Percentiles rank a stretch among this genome's conserved stretches.
These are phyloP conservation scores for Diospyros kaki DNA, from an alignment of 148 eudicot genomes.

Conservation along the genomic window DNA sequence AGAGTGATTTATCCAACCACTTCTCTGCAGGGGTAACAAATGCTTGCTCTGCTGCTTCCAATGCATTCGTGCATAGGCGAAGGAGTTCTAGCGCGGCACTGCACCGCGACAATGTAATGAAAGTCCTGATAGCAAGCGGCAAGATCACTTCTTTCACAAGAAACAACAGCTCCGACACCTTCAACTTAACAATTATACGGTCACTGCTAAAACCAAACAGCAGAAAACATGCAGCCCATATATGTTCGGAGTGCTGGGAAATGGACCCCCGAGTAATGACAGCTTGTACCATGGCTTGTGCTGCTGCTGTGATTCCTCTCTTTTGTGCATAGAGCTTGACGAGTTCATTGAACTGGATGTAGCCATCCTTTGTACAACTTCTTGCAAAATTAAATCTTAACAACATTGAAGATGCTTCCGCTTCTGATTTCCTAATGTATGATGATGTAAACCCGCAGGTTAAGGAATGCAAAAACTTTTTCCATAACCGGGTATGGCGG, in stretches of 20 bases:
- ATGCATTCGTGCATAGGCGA: slow-evolving; percentile 72
- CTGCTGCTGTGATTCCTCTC: slow-evolving; percentile 62
- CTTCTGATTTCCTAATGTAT: slow-evolving; percentile 65
- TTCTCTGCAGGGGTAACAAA: slow-evolving; percentile 82
- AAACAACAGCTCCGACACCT: slow-evolving; percentile 58
- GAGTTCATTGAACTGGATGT: slow-evolving; percentile 59
- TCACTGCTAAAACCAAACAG: slow-evolving; percentile 78
- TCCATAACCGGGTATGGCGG: slow-evolving; percentile 53
- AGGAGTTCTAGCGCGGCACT: slow-evolving; percentile 82
- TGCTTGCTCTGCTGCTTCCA: slow-evolving; percentile 86
- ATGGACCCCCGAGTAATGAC: slow-evolving; percentile 50
- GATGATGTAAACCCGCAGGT: slow-evolving; percentile 71
- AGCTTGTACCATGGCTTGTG: slow-evolving; percentile 75
- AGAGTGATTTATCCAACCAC: slow-evolving; percentile 80
- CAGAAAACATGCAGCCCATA: slow-evolving; percentile 91
- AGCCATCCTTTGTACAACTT: slow-evolving; percentile 60
- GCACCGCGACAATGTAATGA: slow-evolving; percentile 74
- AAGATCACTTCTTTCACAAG: slow-evolving; percentile 71
- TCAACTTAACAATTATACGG: slow-evolving; percentile 67
- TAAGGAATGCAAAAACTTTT: slow-evolving; percentile 50
- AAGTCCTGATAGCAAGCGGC: slow-evolving; percentile 77
- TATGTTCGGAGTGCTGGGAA: slow-evolving; percentile 54
- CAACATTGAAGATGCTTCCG: slow-evolving; percentile 74
- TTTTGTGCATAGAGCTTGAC: slow-evolving; percentile 71
- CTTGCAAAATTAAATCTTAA: slow-evolving; percentile 82